A percentile compares a stretch with the other conserved stretches of the same genome.
Evolutionary conservation across 2,329 filamentous ascomycete species (phyloP).

Genomic region (Plenodomus lindquistii): DNA sequence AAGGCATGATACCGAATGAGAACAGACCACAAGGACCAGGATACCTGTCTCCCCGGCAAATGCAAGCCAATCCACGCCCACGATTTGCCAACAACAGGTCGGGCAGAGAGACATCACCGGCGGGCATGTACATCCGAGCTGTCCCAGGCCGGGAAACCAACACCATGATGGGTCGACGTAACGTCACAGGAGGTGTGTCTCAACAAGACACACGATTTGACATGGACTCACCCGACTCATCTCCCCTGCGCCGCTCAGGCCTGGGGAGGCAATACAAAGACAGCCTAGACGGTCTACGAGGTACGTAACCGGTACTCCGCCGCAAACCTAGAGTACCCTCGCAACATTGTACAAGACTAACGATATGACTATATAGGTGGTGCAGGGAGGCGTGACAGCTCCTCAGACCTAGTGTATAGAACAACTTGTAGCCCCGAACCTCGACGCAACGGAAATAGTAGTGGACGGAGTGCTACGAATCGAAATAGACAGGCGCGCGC

Average conservation of each 20-base stretch:
- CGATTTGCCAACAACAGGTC: neutral
- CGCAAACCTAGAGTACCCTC: too few relatives aligned
- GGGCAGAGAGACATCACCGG: constrained; percentile 4
- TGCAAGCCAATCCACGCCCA: constrained; percentile 1
- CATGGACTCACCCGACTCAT: neutral
- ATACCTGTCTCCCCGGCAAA: constrained; percentile 6
- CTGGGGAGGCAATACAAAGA: constrained; percentile 3
- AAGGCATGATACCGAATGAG: constrained; percentile 1
- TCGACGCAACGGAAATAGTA: too few relatives aligned
- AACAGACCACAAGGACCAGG: constrained; percentile 5
- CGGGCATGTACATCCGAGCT: constrained; percentile 1
- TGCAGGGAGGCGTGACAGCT: too few relatives aligned
- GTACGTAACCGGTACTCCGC: too few relatives aligned
- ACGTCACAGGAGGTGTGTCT: neutral
- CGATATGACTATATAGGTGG: too few relatives aligned
- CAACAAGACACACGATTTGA: too few relatives aligned
- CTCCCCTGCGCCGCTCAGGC: neutral
- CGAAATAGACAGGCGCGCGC: too few relatives aligned
- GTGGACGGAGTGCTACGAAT: too few relatives aligned
- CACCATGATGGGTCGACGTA: constrained; percentile 1
- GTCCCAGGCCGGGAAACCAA: constrained; percentile 7
- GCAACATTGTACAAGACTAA: too few relatives aligned
- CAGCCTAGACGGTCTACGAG: neutral
- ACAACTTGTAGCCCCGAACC: too few relatives aligned
- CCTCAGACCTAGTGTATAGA: too few relatives aligned